Evolutionary conservation across 768 basidiomycete species (phyloP), one percentile per base, ranked within the genome.

Genomic region (Suillus brevipes): DNA sequence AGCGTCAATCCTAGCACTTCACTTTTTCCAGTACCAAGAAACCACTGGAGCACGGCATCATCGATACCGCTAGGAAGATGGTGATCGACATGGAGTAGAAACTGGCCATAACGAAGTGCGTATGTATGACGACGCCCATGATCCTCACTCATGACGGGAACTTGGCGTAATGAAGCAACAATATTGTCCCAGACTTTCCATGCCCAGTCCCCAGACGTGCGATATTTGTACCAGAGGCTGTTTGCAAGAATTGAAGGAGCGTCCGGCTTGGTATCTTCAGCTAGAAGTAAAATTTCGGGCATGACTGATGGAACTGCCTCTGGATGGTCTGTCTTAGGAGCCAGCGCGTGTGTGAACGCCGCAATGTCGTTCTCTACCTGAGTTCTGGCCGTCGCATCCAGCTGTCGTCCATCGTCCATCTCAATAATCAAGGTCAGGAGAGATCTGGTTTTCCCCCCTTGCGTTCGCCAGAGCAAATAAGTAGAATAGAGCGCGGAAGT

Each of bases 131-230:
- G 84, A 31, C 77, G 81, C 61, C 75, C 72, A 8, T 73, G 64
- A 63, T 88, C 87, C 5, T 79, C 69, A 18, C 82, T 82, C 80
- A 89, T 84, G 52, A 76, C 74, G 7, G 88, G 85, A 52, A 91
- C 81, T 72, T 90, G 89, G 50, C 88, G 89, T 52, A 94, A 79
- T 60, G 88, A 89, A 7, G 89, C 86, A 52, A 94, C 81, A 1
- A 89, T 86, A 69, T 91, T 93, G 72, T 93, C 91, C 92, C 92
- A 94, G 23, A 90, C 89, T 69, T 88, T 89, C 86, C 87, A 89
- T 2, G 85, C 91, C 91, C 92, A 93, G 69, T 91, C 85, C 16
- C 76, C 70, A 0, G 90, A 85, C 18, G 85, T 85, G 50, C 89
- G 86, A 69, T 93, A 93, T 72, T 91, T 90, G 75, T 91, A 90